These are phyloP conservation scores for Amaranthus cruentus DNA, from an alignment of 148 eudicot genomes.

Conservation along the genomic window DNA sequence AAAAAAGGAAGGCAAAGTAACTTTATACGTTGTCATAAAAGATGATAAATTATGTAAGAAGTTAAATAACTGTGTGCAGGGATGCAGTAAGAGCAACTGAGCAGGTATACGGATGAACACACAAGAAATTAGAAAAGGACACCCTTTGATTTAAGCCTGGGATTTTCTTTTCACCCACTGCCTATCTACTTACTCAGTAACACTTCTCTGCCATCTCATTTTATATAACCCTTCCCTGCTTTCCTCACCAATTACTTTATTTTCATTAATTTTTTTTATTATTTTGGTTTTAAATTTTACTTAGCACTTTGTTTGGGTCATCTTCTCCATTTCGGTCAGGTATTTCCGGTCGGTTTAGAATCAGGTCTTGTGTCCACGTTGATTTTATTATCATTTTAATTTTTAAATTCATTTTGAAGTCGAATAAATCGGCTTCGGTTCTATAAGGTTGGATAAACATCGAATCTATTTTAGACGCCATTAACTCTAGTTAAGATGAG, in stretches of 20 bases:
- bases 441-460: too few relatives aligned
- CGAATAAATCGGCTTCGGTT: too few relatives aligned
- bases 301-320: too few relatives aligned
- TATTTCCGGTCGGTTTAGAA: too few relatives aligned
- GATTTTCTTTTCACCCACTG: conserved; percentile 17
- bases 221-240: not conserved
- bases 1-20: not conserved
- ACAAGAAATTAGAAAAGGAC: conserved; percentile 7
- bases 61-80: conserved; percentile 27
- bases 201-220: not conserved
- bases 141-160: not conserved
- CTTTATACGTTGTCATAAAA: conserved; percentile 14
- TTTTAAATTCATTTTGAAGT: too few relatives aligned
- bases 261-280: not conserved
- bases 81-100: conserved; percentile 10
- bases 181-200: not conserved
- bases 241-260: not conserved
- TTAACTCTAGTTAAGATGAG: too few relatives aligned
- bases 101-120: not conserved
- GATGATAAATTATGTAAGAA: conserved; percentile 14
- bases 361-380: too few relatives aligned
- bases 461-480: too few relatives aligned
- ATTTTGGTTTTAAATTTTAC: too few relatives aligned
- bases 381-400: too few relatives aligned
- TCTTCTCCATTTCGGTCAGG: too few relatives aligned